Base-by-base conservation (phyloP, 2,329 filamentous ascomycete genomes). In the Cytospora schulzeri region DNA sequence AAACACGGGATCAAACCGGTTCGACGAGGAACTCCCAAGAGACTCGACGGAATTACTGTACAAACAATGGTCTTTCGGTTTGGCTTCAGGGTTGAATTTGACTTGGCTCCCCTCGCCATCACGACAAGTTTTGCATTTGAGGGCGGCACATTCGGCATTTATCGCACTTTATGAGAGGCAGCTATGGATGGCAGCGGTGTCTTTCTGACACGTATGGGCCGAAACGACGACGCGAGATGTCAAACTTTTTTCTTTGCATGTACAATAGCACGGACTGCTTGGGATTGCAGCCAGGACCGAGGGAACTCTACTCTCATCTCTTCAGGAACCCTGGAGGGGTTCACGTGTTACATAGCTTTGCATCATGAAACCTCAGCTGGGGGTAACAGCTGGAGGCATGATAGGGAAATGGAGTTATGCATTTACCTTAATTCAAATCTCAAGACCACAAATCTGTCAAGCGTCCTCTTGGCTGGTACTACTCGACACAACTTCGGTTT, bases 301-400 rank as follows among this genome's bases (percentile, higher is more conserved):
- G 60, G 41, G 52, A n/a, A 33, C 24, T 28, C 35, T 54, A 62
- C 41, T 56, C 52, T 56, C 60, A 56, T 51, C 60, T 62, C 52
- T 56, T 45, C 41, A 51, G 11, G 26, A 45, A 45, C 60, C 45
- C 22, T 45, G 60, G 55, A 50, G 55, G 22, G 53, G 38, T 51
- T 62, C 60, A 50, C 60, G 52, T 56, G 60, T 62, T 29, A 38
- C 60, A 62, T 62, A 62, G 26, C 29, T 55, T 56, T 62, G 52
- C 52, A 51, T 51, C 38, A 56, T 45, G 45, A 62, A 19, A 22
- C 60, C 60, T 62, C 53, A 24, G 41, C 53, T 51, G 52, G 60
- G 60, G 22, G 53, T 31, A 35, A 28, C n/a, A 26, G 28, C 35
- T 38, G 33, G 29, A 45, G 60, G 54, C 54, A 51, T 56, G 52